phyloP scores from a whole-genome alignment of 257 asterid genomes.

The Nicotiana benthamiana region DNA sequence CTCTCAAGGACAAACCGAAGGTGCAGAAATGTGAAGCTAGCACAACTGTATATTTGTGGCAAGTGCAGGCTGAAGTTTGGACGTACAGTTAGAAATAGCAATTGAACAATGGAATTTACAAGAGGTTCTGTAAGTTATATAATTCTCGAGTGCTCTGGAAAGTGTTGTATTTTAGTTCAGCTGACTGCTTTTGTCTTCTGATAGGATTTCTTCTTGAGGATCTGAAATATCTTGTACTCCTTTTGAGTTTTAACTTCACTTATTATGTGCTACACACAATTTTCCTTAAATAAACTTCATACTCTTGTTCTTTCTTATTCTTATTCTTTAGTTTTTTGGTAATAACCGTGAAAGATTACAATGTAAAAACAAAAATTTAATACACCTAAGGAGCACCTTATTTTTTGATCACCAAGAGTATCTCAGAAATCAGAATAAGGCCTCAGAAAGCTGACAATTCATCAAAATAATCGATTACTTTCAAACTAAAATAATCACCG shows the following conservation, averaged over 20 bases:
- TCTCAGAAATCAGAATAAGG: no score
- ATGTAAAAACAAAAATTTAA: no score
- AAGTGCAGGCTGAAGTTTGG: background rate
- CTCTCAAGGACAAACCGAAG: background rate
- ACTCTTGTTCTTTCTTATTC: no score
- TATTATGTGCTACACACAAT: background rate
- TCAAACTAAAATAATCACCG: no score
- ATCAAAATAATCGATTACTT: no score
- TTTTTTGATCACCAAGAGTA: no score
- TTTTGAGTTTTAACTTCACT: background rate
- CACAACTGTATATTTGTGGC: background rate
- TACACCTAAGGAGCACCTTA: no score
- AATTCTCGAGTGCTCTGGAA: background rate
- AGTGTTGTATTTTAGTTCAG: background rate
- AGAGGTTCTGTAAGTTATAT: background rate
- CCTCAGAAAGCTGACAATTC: no score
- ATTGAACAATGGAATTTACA: background rate
- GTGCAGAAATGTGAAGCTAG: background rate
- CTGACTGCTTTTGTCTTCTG: background rate
- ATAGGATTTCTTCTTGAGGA: background rate
- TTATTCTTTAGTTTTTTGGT: no score
- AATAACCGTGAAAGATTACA: no score
- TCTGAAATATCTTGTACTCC: background rate
- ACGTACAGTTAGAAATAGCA: constrained; percentile 6
- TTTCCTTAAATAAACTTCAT: no score